Evolutionary conservation across 2,329 filamentous ascomycete species (phyloP).

Genomic region (Sordariomycetes sp.): DNA sequence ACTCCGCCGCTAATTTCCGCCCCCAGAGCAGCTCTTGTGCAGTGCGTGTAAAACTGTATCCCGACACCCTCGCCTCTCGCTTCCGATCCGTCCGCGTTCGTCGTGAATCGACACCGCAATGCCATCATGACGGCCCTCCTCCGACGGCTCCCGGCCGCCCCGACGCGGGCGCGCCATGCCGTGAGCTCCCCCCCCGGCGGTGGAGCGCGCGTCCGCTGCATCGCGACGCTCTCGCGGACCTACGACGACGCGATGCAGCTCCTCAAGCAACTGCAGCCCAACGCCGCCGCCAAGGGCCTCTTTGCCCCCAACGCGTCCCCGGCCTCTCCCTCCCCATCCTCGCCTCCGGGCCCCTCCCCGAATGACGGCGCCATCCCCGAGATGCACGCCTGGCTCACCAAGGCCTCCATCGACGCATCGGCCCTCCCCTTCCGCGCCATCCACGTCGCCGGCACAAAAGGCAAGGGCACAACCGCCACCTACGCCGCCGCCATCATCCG

Average conservation of each 20-base stretch:
- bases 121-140: neutral
- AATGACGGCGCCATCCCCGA: slow-evolving; percentile 70
- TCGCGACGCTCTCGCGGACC: slow-evolving; percentile 13
- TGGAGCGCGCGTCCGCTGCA: neutral
- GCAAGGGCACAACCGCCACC: slow-evolving; percentile 80
- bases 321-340: slow-evolving; percentile 27
- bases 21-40: too few relatives aligned
- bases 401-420: slow-evolving; percentile 53
- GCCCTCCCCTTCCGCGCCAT: slow-evolving; percentile 41
- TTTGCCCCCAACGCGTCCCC: slow-evolving; percentile 21
- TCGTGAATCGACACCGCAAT: neutral
- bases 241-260: slow-evolving; percentile 58
- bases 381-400: slow-evolving; percentile 64
- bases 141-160: neutral
- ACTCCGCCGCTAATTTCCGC: too few relatives aligned
- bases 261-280: slow-evolving; percentile 67
- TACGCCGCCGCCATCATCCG: slow-evolving; percentile 70
- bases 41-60: too few relatives aligned
- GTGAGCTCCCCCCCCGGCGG: neutral
- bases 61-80: neutral
- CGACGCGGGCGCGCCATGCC: neutral
- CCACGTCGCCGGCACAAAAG: slow-evolving; percentile 88
- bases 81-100: neutral
- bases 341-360: slow-evolving; percentile 33
- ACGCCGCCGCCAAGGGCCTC: slow-evolving; percentile 49